phyloP scores from a whole-genome alignment of 139 green algal genomes.

The Pleodorina starrii region DNA sequence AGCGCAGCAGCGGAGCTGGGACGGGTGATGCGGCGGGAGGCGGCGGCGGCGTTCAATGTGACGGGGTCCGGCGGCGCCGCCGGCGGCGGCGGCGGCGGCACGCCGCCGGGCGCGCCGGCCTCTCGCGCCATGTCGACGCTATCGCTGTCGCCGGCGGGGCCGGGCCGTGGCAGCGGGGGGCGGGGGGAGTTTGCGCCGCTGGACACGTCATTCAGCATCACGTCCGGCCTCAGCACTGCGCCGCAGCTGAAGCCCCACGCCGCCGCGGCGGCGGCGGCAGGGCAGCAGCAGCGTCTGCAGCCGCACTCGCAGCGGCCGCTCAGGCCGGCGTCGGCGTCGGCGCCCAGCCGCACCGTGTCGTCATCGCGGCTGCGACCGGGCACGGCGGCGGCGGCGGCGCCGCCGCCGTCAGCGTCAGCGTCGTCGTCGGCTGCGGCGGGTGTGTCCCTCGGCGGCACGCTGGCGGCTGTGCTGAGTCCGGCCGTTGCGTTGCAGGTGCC shows the following conservation, averaged over 20 bases:
- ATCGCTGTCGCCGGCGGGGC: neutral
- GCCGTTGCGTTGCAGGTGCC: conserved; percentile 3
- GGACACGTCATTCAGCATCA: neutral
- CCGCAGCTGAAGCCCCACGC: neutral
- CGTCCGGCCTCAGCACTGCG: neutral
- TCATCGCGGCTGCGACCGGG: neutral
- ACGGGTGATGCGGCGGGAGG: neutral
- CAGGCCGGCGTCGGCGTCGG: neutral
- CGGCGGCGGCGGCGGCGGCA: neutral
- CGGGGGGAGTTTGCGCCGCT: neutral
- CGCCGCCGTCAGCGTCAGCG: neutral
- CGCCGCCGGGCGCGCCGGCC: neutral
- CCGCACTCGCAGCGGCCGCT: neutral
- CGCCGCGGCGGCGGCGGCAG: conserved; percentile 9
- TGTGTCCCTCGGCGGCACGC: neutral
- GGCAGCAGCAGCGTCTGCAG: neutral
- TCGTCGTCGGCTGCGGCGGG: neutral
- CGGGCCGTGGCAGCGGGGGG: neutral
- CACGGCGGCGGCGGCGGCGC: neutral
- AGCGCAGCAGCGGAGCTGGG: neutral
- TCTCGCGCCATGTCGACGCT: neutral
- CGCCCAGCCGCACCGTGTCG: neutral
- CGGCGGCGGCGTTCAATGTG: no score
- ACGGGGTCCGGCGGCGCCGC: neutral
- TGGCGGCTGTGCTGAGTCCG: conserved; percentile 7